Base-by-base conservation (phyloP, 495 filamentous ascomycete genomes). In the Choiromyces venosus region DNA sequence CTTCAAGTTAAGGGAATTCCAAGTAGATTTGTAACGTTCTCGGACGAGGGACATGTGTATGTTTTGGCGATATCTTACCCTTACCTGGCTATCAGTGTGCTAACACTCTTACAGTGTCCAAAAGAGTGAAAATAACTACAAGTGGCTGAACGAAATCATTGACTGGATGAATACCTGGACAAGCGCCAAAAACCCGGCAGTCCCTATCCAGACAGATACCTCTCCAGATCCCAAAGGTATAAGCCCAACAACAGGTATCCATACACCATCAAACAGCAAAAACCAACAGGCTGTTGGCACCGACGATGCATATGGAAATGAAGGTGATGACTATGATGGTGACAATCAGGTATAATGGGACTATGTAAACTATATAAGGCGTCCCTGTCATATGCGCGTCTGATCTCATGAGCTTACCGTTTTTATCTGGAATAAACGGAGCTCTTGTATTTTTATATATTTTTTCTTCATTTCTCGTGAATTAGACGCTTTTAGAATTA, bases 11-110 rank as follows among this genome's bases (percentile, higher is more conserved):
- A 85, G 75, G 88, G 87, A 14, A 84, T 92, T 1, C 89, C 90
- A 35, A 93, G 91, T 76, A 87, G 85, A 78, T 85, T 92, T 80
- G 80, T 98, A 75, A 91, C 88, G 9, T 98, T 97, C 81, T 92
- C 92, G 0, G 93, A 97, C 81, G 88, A 89, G 81, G 88, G 89
- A 73, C 88, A 89, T 74, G 97, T 91, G 92, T 78, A 75, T 6
- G 65, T 72, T 67, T 67, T 67, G 37, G 46, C 21, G 19, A 39
- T 67, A 67, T 40, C 10, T 21, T 21, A 8, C 38, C 14, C 25
- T 40, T 37, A 21, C 33, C 36, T 39, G 21, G 33, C 8, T 38
- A 21, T 37, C 16, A 4, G 25, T 1, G 52, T 1, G 10, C 52
- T 33, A 33, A 33, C 25, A 16, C 6, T 16, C 2, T 33, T 33